Evolutionary conservation across 1,284 basidiomycete genomes (phyloP), one percentile per base, ranked within the genome.

Genomic region (Volvariella surrecta): DNA sequence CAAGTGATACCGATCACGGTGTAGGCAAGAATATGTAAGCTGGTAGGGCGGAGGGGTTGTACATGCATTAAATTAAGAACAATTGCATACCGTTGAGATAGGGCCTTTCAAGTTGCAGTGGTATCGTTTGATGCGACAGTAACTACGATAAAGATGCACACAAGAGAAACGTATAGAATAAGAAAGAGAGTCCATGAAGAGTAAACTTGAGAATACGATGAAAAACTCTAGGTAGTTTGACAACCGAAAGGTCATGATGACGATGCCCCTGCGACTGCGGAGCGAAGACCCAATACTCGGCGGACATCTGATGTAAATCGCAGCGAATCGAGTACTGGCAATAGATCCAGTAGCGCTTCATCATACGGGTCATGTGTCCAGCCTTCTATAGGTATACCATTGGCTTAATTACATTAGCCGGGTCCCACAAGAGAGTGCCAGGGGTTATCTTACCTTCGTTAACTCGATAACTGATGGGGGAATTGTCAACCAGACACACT

Each of bases 351-450:
- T 39, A 99, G 71, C 8, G 94, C 95, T 67, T 98, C 92, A 66
- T 99, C 95, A 48, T 84, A 83, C 17, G 93, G 94, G 63, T 99
- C 96, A 50, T 93, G 86, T 15, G 93, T 97, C 95, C 95, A 99
- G 37, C 95, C 95, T 70, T 99, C 95, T 60, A 99, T 92, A 24
- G 95, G 96, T 54, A 99, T 92, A 38, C 94, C 95, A 62, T 99
- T 99, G 38, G 90, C 94, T 91, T 55, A 17, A 40, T 37, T 40
- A 45, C 42, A 24, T 45, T 28, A 39, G 18, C 32, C 37, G 32
- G 17, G 21, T 34, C 30, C 38, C 35, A 50, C 39, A 47, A 22
- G 35, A 37, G n/a, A 28, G 41, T 32, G 22, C 11, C 7, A 11
- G 37, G 34, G 34, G 19, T 20, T 21, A 20, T 66, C 82, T 58